These are phyloP conservation scores for Serpula lacrymans DNA, from an alignment of 768 basidiomycete genomes.

Conservation along the genomic window DNA sequence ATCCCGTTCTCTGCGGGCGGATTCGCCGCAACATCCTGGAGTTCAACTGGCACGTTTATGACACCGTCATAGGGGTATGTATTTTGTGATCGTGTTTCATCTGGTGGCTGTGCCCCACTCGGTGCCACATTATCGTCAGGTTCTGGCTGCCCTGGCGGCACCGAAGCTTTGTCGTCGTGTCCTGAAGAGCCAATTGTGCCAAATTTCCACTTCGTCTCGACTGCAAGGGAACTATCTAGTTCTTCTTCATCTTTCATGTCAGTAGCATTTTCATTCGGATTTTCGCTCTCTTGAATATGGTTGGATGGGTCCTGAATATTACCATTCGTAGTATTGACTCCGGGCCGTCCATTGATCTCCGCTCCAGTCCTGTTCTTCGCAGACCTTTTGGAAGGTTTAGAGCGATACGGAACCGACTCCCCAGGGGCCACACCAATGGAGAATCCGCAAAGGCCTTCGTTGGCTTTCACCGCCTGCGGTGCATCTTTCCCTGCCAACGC, in stretches of 20 bases:
- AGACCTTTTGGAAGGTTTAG: slow-evolving; percentile 21
- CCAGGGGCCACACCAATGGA: slow-evolving; percentile 44
- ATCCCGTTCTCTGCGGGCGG: too few species aligned
- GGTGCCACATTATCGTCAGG: background rate
- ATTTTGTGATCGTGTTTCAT: too few species aligned
- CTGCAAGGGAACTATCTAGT: slow-evolving; percentile 7
- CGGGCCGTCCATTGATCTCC: too few species aligned
- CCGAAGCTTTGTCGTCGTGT: slow-evolving; percentile 6
- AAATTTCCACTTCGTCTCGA: slow-evolving; percentile 51
- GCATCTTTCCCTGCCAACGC: slow-evolving; percentile 8
- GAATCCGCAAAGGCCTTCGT: slow-evolving; percentile 33
- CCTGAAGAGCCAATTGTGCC: slow-evolving; percentile 50
- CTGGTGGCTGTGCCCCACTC: background rate
- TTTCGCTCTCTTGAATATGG: background rate
- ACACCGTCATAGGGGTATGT: too few species aligned
- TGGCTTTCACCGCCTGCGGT: slow-evolving; percentile 11
- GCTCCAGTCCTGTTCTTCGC: too few species aligned
- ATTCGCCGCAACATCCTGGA: too few species aligned
- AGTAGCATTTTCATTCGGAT: slow-evolving; percentile 1
- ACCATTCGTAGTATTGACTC: slow-evolving; percentile 3
- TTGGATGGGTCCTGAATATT: background rate
- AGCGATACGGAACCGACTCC: slow-evolving; percentile 26
- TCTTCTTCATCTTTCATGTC: background rate
- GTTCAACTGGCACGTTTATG: too few species aligned
- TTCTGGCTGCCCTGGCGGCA: background rate